Base-by-base conservation (phyloP, 2,329 filamentous ascomycete species). In the Alternaria postmessia region DNA sequence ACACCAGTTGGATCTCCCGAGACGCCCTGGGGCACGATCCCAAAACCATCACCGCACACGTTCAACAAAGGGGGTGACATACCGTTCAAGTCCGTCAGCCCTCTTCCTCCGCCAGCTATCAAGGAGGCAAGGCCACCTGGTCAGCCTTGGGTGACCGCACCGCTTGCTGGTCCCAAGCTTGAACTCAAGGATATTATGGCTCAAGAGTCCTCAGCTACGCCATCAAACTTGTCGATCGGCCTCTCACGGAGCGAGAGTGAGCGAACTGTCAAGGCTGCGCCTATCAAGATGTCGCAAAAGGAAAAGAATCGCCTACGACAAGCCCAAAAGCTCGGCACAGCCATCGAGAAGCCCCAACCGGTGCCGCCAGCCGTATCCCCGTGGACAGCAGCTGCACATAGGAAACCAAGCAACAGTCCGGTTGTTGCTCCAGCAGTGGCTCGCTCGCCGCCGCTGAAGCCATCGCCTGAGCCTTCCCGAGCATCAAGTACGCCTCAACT, bases 231-330 rank as follows among this genome's bases (percentile, higher is more conserved):
- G 20, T 85, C 84, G 1, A 67, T 86, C 32, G 85, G 81, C 0
- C 79, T 88, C 51, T 82, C 82, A 7, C 24, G 24, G 24, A 24
- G 24, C 24, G 24, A 24, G 24, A 79, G 64, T 49, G 74, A 73
- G 32, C 71, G 72, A 68, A 77, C 75, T 39, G 71, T 66, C 54
- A 78, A 70, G 70, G 72, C 69, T 72, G 61, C 81, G 26, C 76
- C 81, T 38, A 78, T 81, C 0, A 97, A 92, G 75, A 79, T 96
- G 67, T 97, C 94, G 0, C 95, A 98, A 70, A 96, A 95, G 73
- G 94, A 97, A 76, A 89, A 93, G 22, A 98, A 97, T 80, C 91
- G 68, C 44, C 62, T 71, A 12, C 72, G 75, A 70, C 66, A 81
- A 77, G 71, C 71, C 18, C 76, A 79, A 54, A 77, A 80, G 57